Evolutionary conservation across 495 filamentous ascomycete genomes (phyloP), one percentile per base, ranked within the genome.

Genomic region (Aspergillus funiculosus): DNA sequence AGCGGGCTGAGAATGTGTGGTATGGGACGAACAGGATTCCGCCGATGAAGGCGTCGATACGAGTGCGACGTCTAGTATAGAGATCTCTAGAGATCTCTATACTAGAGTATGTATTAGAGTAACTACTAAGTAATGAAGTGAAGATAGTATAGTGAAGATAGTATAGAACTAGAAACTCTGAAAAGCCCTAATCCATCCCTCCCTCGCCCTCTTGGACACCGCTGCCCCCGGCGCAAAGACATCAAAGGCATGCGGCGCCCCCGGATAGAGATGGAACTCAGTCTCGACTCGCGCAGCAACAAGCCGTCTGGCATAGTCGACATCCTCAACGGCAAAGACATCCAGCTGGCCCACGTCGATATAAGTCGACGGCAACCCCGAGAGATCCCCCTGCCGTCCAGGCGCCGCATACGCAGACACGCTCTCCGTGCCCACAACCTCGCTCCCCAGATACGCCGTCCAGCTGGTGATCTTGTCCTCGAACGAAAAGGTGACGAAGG

Each of bases 201-300:
- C n/a, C n/a, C n/a, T n/a, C n/a, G n/a, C n/a, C n/a, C n/a, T n/a
- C n/a, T n/a, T n/a, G n/a, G n/a, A n/a, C n/a, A n/a, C n/a, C n/a
- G n/a, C n/a, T n/a, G n/a, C n/a, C n/a, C n/a, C n/a, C n/a, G n/a
- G n/a, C n/a, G n/a, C n/a, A n/a, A n/a, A n/a, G n/a, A n/a, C n/a
- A n/a, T n/a, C n/a, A 53, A 63, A 62, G 1, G 44, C 53, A 60
- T 63, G 62, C 18, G 56, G 53, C 25, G 58, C 11, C 1, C 62
- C 60, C 1, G 53, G 54, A 41, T 63, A 63, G 0, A 63, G n/a
- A 51, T 66, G 62, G 9, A 48, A 48, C 31, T 66, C 62, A 5
- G 42, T 36, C 11, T 46, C 29, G 18, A 63, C 53, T 37, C 53
- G 55, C 1, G 48, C 54, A 9, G 15, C 36, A 22, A 58, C n/a